These are phyloP conservation scores for Atkinsonella texensis DNA, from an alignment of 2,329 filamentous ascomycete species.

Conservation along the genomic window DNA sequence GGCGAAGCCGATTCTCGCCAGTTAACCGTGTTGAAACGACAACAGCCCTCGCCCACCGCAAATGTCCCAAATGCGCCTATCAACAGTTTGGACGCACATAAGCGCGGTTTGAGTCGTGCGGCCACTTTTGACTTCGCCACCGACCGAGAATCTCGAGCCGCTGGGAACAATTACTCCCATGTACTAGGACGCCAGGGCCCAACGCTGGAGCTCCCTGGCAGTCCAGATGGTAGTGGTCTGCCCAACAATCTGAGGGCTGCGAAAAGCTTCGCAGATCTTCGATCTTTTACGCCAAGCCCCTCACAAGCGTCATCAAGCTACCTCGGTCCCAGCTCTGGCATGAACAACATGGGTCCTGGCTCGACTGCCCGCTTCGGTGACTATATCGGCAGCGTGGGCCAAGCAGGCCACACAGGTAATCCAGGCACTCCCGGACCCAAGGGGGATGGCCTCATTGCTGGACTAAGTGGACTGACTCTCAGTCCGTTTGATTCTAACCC, in stretches of 20 bases:
- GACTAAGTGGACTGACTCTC: constrained; percentile 38
- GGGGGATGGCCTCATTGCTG: constrained; percentile 31
- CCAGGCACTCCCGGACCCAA: constrained; percentile 27
- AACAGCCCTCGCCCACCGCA: constrained; percentile 38
- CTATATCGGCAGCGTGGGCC: constrained; percentile 28
- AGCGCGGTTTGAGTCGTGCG: constrained; percentile 78
- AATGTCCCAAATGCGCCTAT: constrained; percentile 47
- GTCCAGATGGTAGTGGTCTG: constrained; percentile 49
- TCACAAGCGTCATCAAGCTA: constrained; percentile 79
- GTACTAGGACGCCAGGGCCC: constrained; percentile 70
- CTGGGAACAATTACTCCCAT: constrained; percentile 55
- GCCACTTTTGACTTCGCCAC: constrained; percentile 97
- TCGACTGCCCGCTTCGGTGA: constrained; percentile 32
- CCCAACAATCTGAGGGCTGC: constrained; percentile 79
- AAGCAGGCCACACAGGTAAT: constrained; percentile 22
- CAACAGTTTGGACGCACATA: constrained; percentile 62
- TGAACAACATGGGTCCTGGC: constrained; percentile 41
- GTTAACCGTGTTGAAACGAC: constrained; percentile 73
- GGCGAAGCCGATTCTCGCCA: constrained; percentile 80
- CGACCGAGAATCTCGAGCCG: constrained; percentile 54
- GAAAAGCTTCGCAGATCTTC: constrained; percentile 92
- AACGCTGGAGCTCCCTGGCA: constrained; percentile 80
- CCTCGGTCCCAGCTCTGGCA: constrained; percentile 24
- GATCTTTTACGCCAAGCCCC: constrained; percentile 89
- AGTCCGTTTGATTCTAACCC: constrained; percentile 36